phyloP scores from a whole-genome alignment of 1,284 basidiomycete species.

The Porogramme epimiltina region DNA sequence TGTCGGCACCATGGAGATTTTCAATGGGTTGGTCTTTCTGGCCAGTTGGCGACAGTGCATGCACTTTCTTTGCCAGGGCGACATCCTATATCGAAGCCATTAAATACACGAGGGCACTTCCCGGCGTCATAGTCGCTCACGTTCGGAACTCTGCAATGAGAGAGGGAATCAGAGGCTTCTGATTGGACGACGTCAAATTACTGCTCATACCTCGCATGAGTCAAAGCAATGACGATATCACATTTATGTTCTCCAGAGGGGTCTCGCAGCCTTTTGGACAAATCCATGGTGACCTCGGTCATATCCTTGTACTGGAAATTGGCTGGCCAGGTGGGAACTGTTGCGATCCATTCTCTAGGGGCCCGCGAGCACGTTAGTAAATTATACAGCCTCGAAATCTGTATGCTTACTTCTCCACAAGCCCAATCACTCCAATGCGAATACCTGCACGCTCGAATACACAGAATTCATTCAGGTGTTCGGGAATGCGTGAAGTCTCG shows the following conservation, averaged over 20 bases:
- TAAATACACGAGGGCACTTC: too few relatives aligned
- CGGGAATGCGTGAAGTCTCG: constrained; percentile 58
- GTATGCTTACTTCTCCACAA: constrained; percentile 73
- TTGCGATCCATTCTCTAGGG: constrained; percentile 82
- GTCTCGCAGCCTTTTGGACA: constrained; percentile 75
- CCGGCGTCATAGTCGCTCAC: constrained; percentile 22
- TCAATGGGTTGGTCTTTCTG: constrained; percentile 48
- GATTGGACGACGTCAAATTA: not conserved
- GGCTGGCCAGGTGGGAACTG: constrained; percentile 81
- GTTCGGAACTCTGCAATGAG: constrained; percentile 29
- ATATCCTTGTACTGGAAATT: constrained; percentile 74
- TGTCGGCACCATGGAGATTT: constrained; percentile 76
- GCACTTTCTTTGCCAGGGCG: constrained; percentile 60
- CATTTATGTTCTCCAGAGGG: constrained; percentile 68
- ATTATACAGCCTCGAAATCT: not conserved
- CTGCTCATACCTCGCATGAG: constrained; percentile 80
- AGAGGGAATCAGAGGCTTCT: not conserved
- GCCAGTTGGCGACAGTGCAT: constrained; percentile 58
- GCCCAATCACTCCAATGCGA: constrained; percentile 77
- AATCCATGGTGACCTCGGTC: constrained; percentile 60
- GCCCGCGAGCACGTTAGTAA: not conserved
- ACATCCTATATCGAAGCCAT: constrained; percentile 54
- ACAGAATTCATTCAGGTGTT: constrained; percentile 57
- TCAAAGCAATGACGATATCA: constrained; percentile 82
- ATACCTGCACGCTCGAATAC: constrained; percentile 70